Conservation (phyloP, 345 rosid species). For the Microcos paniculata region DNA sequence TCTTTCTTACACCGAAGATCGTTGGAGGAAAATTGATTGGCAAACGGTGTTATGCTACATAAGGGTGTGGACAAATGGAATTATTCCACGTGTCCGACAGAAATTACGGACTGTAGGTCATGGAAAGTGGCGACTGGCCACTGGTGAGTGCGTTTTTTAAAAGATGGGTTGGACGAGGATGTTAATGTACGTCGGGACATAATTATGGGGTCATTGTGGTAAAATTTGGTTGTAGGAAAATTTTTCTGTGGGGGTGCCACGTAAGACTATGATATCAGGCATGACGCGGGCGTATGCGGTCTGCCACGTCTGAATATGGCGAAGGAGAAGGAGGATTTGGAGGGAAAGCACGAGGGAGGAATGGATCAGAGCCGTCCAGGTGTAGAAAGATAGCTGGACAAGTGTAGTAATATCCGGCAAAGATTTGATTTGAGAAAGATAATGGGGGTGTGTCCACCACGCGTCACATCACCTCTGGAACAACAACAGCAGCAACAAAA, state of each 20-base stretch:
- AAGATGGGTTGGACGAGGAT: neutral
- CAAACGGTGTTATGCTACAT: no score
- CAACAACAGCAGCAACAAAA: no score
- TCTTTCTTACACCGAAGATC: neutral
- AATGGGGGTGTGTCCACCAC: neutral
- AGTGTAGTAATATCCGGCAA: neutral
- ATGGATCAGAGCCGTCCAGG: conserved; percentile 26
- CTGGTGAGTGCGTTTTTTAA: neutral
- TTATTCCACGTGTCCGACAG: conserved; percentile 23
- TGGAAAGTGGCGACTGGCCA: neutral
- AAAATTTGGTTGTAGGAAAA: neutral
- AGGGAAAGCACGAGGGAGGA: conserved; percentile 17
- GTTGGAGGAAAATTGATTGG: neutral
- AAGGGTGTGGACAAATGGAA: neutral
- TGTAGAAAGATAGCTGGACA: neutral
- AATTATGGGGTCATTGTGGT: neutral
- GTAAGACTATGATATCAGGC: conserved; percentile 11
- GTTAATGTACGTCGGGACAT: neutral
- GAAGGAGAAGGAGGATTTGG: neutral
- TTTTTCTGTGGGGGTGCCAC: conserved; percentile 5
- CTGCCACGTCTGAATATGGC: conserved; percentile 14
- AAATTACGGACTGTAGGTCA: neutral
- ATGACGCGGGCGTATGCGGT: neutral
- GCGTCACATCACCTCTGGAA: no score
- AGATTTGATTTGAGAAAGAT: no score